Conservation (phyloP, 768 basidiomycete genomes). For the Fistulinella prunicolor region DNA sequence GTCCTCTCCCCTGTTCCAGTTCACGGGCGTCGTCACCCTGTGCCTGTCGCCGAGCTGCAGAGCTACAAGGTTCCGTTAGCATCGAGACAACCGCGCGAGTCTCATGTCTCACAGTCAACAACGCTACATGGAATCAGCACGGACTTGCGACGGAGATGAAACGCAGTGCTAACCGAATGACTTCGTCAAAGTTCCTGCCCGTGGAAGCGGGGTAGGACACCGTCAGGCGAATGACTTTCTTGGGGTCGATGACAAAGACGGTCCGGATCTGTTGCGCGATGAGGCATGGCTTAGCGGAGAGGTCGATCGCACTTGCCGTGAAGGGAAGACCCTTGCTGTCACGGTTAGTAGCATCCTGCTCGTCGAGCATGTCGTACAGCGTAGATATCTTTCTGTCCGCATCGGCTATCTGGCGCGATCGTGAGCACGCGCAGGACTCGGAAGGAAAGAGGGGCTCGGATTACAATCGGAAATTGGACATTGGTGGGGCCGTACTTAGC, state of each 20-base stretch:
- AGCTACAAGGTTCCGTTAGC: conserved; percentile 38
- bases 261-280: conserved; percentile 68
- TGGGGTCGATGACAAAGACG: conserved; percentile 96
- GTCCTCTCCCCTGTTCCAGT: conserved; percentile 92
- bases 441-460: background rate
- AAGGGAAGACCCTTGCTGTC: conserved; percentile 89
- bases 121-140: conserved; percentile 43
- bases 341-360: conserved; percentile 89
- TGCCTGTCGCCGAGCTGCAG: conserved; percentile 90
- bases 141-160: background rate
- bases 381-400: conserved; percentile 79
- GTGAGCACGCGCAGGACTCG: conserved; percentile 9
- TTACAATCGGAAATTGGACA: conserved; percentile 89
- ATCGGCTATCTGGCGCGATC: conserved; percentile 77
- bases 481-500: conserved; percentile 64
- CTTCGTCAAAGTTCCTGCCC: conserved; percentile 87
- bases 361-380: conserved; percentile 94
- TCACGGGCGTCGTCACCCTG: conserved; percentile 84
- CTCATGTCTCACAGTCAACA: conserved; percentile 59
- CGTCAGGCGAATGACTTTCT: conserved; percentile 88
- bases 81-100: conserved; percentile 31
- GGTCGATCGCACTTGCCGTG: conserved; percentile 50
- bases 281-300: background rate
- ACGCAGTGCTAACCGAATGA: conserved; percentile 46
- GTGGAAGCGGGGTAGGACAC: conserved; percentile 93